phyloP scores from a whole-genome alignment of 2,329 filamentous ascomycete species.

The Penicillium hordei region DNA sequence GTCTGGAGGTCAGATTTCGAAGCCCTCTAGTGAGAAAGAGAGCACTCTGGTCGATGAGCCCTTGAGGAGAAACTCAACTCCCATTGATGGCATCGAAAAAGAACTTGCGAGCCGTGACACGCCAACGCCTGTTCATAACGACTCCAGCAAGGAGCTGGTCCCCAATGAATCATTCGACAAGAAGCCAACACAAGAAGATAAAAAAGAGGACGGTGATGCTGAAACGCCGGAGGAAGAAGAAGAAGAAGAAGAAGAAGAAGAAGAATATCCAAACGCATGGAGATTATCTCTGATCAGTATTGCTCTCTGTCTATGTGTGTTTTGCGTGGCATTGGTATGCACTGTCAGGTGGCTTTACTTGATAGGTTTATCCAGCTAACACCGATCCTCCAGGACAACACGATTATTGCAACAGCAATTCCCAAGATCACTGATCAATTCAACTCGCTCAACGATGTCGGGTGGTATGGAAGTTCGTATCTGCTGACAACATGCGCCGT shows the following conservation, averaged over 20 bases:
- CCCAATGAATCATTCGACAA: conserved; percentile 11
- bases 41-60: conserved; percentile 22
- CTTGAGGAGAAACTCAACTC: neutral
- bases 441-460: conserved; percentile 47
- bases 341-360: neutral
- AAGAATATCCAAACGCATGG: conserved; percentile 35
- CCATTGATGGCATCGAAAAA: conserved; percentile 8
- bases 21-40: conserved; percentile 25
- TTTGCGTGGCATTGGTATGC: conserved; percentile 41
- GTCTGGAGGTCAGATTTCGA: conserved; percentile 4
- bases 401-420: conserved; percentile 50
- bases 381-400: conserved; percentile 35
- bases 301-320: conserved; percentile 40
- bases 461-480: conserved; percentile 51
- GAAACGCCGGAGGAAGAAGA: conserved; percentile 22
- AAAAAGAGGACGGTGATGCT: conserved; percentile 4
- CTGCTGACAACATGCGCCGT: conserved; percentile 46
- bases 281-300: conserved; percentile 38
- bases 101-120: conserved; percentile 3
- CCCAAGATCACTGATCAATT: conserved; percentile 51
- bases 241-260: conserved; percentile 29
- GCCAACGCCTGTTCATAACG: neutral
- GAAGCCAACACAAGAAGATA: conserved; percentile 8
- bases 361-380: neutral
- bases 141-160: conserved; percentile 20